These are phyloP conservation scores for Seiridium unicorne DNA, from an alignment of 2,329 filamentous ascomycete species.

Conservation along the genomic window DNA sequence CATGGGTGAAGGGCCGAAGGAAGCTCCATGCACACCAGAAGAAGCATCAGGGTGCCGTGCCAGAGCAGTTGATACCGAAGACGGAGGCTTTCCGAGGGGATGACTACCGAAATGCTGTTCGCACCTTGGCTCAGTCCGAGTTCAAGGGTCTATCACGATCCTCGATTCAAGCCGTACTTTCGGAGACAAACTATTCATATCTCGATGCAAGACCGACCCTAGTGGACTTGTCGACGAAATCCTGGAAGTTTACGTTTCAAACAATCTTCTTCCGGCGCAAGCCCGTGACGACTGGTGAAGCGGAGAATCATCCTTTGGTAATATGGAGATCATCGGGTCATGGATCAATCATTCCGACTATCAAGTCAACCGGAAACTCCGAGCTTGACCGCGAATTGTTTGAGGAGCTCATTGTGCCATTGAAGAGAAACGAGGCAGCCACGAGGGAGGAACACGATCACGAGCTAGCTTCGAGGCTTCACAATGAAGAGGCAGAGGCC, in stretches of 20 bases:
- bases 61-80: constrained; percentile 42
- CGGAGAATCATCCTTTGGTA: constrained; percentile 62
- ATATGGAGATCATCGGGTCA: constrained; percentile 57
- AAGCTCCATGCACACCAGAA: constrained; percentile 31
- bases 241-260: constrained; percentile 74
- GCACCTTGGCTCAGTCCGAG: constrained; percentile 67
- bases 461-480: constrained; percentile 50
- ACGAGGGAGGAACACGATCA: constrained; percentile 51
- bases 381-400: constrained; percentile 65
- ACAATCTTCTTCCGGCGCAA: constrained; percentile 69
- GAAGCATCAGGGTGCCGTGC: constrained; percentile 27
- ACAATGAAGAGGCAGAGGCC: constrained; percentile 58
- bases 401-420: constrained; percentile 52
- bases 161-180: constrained; percentile 74
- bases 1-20: constrained; percentile 70
- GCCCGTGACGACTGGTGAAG: constrained; percentile 48
- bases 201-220: constrained; percentile 69
- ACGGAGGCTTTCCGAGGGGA: constrained; percentile 67
- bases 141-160: constrained; percentile 73
- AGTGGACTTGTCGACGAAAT: constrained; percentile 66
- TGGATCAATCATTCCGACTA: constrained; percentile 55
- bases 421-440: constrained; percentile 42
- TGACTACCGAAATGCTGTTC: constrained; percentile 68
- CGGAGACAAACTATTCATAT: constrained; percentile 79
- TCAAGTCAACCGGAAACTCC: constrained; percentile 64